Conservation (phyloP, 2,329 filamentous ascomycete genomes). For the Clonostachys sp. region DNA sequence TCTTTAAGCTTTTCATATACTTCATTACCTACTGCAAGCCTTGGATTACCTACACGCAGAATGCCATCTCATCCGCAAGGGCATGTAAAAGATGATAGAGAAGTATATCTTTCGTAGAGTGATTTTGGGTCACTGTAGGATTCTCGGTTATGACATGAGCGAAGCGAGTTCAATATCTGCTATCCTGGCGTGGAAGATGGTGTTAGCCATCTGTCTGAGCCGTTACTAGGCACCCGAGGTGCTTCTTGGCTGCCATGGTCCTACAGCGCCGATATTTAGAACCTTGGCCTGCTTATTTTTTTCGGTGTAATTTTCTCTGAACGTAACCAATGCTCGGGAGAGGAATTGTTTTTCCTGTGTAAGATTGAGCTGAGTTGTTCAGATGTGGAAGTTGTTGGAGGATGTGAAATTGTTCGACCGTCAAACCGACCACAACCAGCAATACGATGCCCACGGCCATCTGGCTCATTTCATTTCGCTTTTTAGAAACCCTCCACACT, state of each 20-base stretch:
- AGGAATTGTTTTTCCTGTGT: background rate
- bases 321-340: too few relatives aligned
- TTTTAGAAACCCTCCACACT: constrained; percentile 6
- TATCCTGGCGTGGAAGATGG: too few relatives aligned
- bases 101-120: constrained; percentile 6
- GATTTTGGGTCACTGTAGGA: constrained; percentile 8
- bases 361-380: background rate
- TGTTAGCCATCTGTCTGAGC: too few relatives aligned
- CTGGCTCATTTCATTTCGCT: constrained; percentile 11
- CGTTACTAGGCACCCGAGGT: constrained; percentile 8
- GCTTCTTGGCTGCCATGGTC: constrained; percentile 11
- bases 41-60: constrained; percentile 12
- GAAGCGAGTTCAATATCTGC: too few relatives aligned
- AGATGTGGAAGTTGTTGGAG: constrained; percentile 15
- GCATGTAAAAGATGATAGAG: constrained; percentile 7
- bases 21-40: constrained; percentile 7
- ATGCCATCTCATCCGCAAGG: constrained; percentile 12
- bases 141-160: background rate
- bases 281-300: constrained; percentile 11
- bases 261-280: constrained; percentile 11
- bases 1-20: constrained; percentile 9
- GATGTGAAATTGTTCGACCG: constrained; percentile 8
- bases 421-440: constrained; percentile 7
- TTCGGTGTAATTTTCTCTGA: too few relatives aligned
- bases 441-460: constrained; percentile 13